phyloP scores from a whole-genome alignment of 2,329 filamentous ascomycete species.

The Neospermospora avenae region DNA sequence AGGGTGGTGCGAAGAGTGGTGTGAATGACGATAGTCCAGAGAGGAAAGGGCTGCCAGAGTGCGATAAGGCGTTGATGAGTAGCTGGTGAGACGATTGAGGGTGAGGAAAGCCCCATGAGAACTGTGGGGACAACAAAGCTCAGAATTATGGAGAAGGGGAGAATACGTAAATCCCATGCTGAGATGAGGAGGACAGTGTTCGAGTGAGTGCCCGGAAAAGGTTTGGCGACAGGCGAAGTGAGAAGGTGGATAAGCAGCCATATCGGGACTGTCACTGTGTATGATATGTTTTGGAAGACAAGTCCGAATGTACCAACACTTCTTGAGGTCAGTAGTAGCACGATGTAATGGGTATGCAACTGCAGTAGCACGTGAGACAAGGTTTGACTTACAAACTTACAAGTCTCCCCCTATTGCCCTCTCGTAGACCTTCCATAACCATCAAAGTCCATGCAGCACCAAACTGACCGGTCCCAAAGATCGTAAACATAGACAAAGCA shows the following conservation, averaged over 20 bases:
- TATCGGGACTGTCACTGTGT: constrained; percentile 43
- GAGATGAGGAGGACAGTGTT: constrained; percentile 31
- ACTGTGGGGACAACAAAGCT: constrained; percentile 44
- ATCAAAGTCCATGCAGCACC: constrained; percentile 34
- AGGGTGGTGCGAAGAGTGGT: constrained; percentile 25
- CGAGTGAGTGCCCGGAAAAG: constrained; percentile 36
- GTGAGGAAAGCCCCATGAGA: constrained; percentile 43
- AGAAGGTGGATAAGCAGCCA: constrained; percentile 43
- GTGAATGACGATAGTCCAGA: constrained; percentile 43
- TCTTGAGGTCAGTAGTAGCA: neutral
- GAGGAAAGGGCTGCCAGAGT: constrained; percentile 49
- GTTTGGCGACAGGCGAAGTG: constrained; percentile 38
- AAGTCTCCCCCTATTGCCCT: constrained; percentile 41
- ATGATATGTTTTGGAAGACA: constrained; percentile 41
- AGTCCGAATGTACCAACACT: constrained; percentile 41
- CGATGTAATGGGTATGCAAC: neutral
- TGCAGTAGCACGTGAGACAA: neutral
- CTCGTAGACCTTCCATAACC: constrained; percentile 43
- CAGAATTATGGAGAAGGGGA: constrained; percentile 41
- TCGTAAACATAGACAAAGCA: constrained; percentile 22
- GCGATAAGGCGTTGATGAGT: constrained; percentile 47
- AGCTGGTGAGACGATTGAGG: constrained; percentile 37
- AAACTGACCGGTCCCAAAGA: constrained; percentile 30
- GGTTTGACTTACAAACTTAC: constrained; percentile 40
- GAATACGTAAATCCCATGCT: constrained; percentile 27